Percentiles rank a stretch among this genome's conserved stretches.
These are phyloP conservation scores for Hamamelis virginiana DNA, from an alignment of 164 flowering plant species.

Conservation along the genomic window DNA sequence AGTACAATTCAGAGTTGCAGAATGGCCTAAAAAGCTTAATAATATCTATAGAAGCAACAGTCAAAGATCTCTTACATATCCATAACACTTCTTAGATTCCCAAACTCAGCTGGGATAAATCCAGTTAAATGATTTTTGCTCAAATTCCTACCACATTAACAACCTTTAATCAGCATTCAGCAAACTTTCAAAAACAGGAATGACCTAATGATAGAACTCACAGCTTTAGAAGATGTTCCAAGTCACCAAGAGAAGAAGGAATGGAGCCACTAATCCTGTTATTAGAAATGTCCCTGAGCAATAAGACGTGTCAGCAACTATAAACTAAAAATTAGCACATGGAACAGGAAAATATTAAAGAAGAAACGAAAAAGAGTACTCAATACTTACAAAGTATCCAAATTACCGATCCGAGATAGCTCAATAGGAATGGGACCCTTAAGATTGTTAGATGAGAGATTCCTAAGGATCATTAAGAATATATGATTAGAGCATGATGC, in stretches of 20 bases:
- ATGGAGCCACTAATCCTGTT: constrained; percentile 74
- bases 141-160: constrained; percentile 50
- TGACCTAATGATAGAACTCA: constrained; percentile 34
- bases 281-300: constrained; percentile 76
- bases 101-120: constrained; percentile 78
- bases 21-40: background rate
- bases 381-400: constrained; percentile 81
- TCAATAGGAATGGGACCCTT: constrained; percentile 82
- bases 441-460: constrained; percentile 65
- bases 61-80: constrained; percentile 59
- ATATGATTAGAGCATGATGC: background rate
- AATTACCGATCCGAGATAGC: constrained; percentile 83
- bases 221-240: constrained; percentile 95
- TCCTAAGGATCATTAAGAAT: constrained; percentile 39
- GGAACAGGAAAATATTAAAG: too few relatives aligned
- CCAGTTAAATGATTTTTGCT: constrained; percentile 72
- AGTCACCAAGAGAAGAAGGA: constrained; percentile 83
- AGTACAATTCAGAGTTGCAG: background rate
- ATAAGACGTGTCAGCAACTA: background rate
- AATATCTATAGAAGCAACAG: background rate
- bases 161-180: constrained; percentile 10
- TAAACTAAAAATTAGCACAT: background rate
- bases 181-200: background rate
- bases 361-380: too few relatives aligned
- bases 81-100: constrained; percentile 85